Evolutionary conservation across 305 asterid species (phyloP).

Genomic region (Fraxinus albicans): DNA sequence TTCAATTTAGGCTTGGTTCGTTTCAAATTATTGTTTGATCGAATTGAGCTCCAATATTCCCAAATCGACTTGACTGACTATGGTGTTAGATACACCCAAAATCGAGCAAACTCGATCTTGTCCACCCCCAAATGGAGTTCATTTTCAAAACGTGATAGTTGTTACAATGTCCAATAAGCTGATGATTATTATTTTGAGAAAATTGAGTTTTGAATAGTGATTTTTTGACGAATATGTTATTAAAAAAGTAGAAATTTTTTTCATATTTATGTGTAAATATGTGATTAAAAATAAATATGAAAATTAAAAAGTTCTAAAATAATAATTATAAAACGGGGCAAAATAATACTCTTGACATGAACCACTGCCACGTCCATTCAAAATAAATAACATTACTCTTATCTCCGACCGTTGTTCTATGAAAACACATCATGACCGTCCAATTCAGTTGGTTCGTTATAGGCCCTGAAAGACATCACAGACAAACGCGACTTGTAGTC

Average conservation of each 20-base stretch:
- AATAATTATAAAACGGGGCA: no score
- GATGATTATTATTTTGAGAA: no score
- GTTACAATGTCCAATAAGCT: neutral
- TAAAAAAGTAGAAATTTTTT: neutral
- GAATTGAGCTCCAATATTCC: neutral
- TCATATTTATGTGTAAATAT: no score
- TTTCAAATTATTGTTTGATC: no score
- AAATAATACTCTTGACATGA: no score
- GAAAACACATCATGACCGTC: slow-evolving; percentile 1
- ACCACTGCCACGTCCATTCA: no score
- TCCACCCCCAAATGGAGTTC: neutral
- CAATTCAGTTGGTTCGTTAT: neutral
- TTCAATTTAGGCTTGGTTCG: neutral
- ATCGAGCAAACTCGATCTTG: neutral
- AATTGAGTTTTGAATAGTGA: neutral
- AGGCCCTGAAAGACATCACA: neutral
- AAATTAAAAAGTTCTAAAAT: no score
- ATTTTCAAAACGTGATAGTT: no score
- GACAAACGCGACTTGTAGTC: neutral
- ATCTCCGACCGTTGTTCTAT: neutral
- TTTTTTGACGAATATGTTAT: no score
- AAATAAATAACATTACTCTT: neutral
- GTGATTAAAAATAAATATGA: no score
- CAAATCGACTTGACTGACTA: neutral
- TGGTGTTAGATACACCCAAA: neutral